A percentile compares a stretch with the other conserved stretches of the same genome.
These are phyloP conservation scores for Porphyridium purpureum DNA, from an alignment of 23 red algal species.

Conservation along the genomic window DNA sequence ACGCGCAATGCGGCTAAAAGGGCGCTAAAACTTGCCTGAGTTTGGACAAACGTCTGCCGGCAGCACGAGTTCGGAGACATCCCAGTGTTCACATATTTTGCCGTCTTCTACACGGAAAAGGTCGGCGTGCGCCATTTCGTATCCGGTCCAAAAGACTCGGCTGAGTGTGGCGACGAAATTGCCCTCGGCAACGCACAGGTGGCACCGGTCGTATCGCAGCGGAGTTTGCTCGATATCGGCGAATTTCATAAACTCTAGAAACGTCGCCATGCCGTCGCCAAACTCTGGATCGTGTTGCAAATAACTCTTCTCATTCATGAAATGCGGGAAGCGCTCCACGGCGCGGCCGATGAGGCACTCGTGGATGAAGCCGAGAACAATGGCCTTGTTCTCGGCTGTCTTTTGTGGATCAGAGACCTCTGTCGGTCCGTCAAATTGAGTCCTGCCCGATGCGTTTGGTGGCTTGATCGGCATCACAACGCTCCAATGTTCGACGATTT, in stretches of 20 bases:
- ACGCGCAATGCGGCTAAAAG: too few relatives aligned
- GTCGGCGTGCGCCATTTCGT: too few relatives aligned
- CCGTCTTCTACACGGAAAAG: too few relatives aligned
- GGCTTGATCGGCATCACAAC: neutral
- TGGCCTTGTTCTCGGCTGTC: neutral
- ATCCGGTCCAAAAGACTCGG: too few relatives aligned
- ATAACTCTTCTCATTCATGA: slow-evolving; percentile 4
- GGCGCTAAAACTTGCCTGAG: too few relatives aligned
- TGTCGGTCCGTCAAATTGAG: neutral
- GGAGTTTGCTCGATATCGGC: neutral
- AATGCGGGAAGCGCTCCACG: neutral
- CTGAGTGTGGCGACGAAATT: too few relatives aligned
- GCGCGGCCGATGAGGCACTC: neutral
- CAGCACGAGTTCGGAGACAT: too few relatives aligned
- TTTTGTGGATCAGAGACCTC: slow-evolving; percentile 1
- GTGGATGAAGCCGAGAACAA: neutral
- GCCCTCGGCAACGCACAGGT: too few relatives aligned
- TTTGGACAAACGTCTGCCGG: too few relatives aligned
- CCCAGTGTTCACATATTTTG: too few relatives aligned
- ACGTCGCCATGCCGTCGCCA: neutral
- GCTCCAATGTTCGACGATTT: slow-evolving; percentile 12
- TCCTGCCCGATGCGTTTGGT: neutral
- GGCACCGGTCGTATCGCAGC: too few relatives aligned
- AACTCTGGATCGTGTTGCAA: neutral
- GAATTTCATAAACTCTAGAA: neutral